Evolutionary conservation across 805 yeast species (phyloP), one percentile per base, ranked within the genome.

Genomic region (Candida saitoana): DNA sequence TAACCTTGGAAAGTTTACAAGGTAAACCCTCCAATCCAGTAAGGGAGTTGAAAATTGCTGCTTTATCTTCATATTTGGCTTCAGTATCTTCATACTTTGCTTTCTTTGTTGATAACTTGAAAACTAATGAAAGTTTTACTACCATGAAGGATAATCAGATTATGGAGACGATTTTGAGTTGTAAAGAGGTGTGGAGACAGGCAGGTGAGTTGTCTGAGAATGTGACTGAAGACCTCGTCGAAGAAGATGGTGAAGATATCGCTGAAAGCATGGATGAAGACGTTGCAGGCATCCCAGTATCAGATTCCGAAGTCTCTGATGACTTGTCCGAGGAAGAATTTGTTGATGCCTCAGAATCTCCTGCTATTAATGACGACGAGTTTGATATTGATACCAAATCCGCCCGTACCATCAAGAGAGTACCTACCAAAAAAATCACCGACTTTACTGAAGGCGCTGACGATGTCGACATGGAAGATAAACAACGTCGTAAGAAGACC

Each of bases 111-210:
- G 80, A 80, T 30, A 74, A 77, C 35, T 56, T 82, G 31, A 63
- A 67, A 34, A 67, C 68, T 17, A 82, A 78, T 19, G 84, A 79
- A 39, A 68, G 73, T 3, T 76, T 80, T 46, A 41, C 53, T 9
- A 59, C 70, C 25, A 80, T 90, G 84, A 88, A 87, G 52, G 95
- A 87, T 42, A 91, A 85, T 50, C 85, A 91, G 2, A 83, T 91
- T 2, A 91, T 93, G 96, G 89, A 87, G 55, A 77, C 84, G 20
- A 82, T 91, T 25, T 67, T 91, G 41, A 80, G 84, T 40, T 74
- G 93, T 2, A 76, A 95, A 50, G 96, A 91, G 56, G 74, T 87
- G 14, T 90, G 96, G 96, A 77, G 93, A 57, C 90, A 85, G 54
- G 96, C 95, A 3, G 71, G 65, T 36, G 77, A 69, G 46, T 57